Conservation (phyloP, 768 basidiomycete genomes). For the Phlebiopsis gigantea region DNA sequence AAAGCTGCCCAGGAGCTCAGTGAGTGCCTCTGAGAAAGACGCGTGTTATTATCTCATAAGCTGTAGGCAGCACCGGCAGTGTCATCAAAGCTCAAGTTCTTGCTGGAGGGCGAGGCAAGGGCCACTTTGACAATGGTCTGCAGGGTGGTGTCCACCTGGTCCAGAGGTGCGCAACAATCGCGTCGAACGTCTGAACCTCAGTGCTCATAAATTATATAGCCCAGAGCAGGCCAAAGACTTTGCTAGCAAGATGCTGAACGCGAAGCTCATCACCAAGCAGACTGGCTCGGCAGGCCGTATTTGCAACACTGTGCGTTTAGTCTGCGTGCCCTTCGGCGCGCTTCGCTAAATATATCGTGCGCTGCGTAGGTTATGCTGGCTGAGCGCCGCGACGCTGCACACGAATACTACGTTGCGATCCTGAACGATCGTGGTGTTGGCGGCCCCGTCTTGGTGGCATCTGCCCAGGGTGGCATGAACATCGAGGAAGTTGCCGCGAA, state of each 20-base stretch:
- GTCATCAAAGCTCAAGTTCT: slow-evolving; percentile 99
- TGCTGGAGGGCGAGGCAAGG: slow-evolving; percentile 97
- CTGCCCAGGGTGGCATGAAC: slow-evolving; percentile 97
- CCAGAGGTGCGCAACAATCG: slow-evolving; percentile 50
- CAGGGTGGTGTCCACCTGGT: slow-evolving; percentile 97
- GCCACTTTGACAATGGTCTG: slow-evolving; percentile 91
- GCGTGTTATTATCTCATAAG: not conserved
- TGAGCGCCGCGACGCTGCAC: slow-evolving; percentile 85
- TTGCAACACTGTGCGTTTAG: slow-evolving; percentile 79
- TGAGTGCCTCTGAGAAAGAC: slow-evolving; percentile 27
- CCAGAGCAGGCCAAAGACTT: slow-evolving; percentile 85
- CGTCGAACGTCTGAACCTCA: not conserved
- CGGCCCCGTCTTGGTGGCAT: slow-evolving; percentile 89
- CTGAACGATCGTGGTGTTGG: slow-evolving; percentile 90
- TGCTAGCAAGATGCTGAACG: slow-evolving; percentile 90
- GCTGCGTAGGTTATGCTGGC: slow-evolving; percentile 87
- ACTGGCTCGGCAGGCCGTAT: slow-evolving; percentile 86
- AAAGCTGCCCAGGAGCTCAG: slow-evolving; percentile 88
- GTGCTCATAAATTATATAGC: slow-evolving; percentile 34
- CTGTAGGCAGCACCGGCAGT: slow-evolving; percentile 63
- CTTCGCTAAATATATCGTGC: not conserved
- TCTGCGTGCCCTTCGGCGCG: not conserved
- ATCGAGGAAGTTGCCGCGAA: slow-evolving; percentile 99
- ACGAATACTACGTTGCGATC: slow-evolving; percentile 98
- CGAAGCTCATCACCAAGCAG: slow-evolving; percentile 96